A percentile compares a stretch with the other conserved stretches of the same genome.
phyloP scores from a whole-genome alignment of 169 alveolate genomes.

The Plasmodium chabaudi region DNA sequence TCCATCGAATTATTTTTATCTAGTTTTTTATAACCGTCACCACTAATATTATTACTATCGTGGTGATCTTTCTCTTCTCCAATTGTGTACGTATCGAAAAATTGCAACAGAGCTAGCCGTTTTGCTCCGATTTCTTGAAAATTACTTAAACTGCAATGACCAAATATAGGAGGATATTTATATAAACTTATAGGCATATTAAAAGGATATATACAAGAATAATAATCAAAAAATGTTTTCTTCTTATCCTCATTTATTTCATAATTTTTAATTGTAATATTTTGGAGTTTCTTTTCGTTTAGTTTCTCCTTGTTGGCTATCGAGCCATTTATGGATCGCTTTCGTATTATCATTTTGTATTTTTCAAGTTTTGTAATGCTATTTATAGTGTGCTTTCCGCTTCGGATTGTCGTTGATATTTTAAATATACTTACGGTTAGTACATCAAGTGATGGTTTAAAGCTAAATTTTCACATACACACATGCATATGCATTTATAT shows the following conservation, averaged over 20 bases:
- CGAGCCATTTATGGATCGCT: slow-evolving; percentile 48
- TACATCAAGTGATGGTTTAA: no score
- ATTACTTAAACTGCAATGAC: slow-evolving; percentile 83
- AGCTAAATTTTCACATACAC: no score
- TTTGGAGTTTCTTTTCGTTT: slow-evolving; percentile 69
- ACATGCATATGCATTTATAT: no score
- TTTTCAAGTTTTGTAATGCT: neutral
- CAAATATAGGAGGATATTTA: slow-evolving; percentile 84
- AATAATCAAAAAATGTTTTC: slow-evolving; percentile 50
- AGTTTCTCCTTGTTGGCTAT: slow-evolving; percentile 22
- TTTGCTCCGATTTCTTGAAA: slow-evolving; percentile 87
- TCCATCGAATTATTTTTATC: slow-evolving; percentile 31
- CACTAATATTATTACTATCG: neutral
- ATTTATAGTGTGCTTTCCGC: neutral
- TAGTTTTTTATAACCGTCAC: neutral
- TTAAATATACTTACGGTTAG: no score
- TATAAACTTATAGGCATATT: slow-evolving; percentile 77
- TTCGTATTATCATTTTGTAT: slow-evolving; percentile 50
- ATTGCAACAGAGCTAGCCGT: slow-evolving; percentile 80
- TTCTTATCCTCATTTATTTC: slow-evolving; percentile 47
- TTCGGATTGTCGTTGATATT: no score
- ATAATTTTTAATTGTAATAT: slow-evolving; percentile 60
- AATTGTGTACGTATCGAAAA: slow-evolving; percentile 55
- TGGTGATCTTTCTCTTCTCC: slow-evolving; percentile 43
- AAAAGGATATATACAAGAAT: slow-evolving; percentile 60